Evolutionary conservation across 371 early-diverging fungal genomes (phyloP).

Genomic region (Choanephora cucurbitarum): DNA sequence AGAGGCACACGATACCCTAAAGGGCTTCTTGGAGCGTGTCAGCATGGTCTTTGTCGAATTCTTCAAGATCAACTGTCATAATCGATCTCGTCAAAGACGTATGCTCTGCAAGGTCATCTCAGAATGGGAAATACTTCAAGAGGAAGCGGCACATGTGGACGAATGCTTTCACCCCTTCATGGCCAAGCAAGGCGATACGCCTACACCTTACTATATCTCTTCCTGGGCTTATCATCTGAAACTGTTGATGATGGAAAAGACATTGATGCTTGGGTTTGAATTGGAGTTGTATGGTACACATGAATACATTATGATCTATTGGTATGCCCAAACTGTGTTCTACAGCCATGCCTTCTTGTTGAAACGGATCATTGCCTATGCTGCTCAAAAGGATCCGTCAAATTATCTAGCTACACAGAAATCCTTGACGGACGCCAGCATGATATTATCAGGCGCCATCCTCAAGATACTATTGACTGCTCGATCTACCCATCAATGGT

Average conservation of each 20-base stretch:
- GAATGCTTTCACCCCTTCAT: slow-evolving; percentile 31
- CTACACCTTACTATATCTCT: slow-evolving; percentile 64
- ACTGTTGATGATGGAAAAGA: slow-evolving; percentile 59
- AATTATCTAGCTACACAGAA: slow-evolving; percentile 11
- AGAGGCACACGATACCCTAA: slow-evolving; percentile 21
- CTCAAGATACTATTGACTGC: slow-evolving; percentile 40
- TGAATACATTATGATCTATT: slow-evolving; percentile 70
- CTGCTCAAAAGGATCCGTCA: slow-evolving; percentile 11
- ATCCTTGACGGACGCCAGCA: slow-evolving; percentile 19
- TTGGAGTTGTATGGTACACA: slow-evolving; percentile 68
- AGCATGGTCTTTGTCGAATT: slow-evolving; percentile 55
- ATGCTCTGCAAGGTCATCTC: slow-evolving; percentile 60
- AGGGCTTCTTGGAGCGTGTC: slow-evolving; percentile 39
- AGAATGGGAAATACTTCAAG: slow-evolving; percentile 72
- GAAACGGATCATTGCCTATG: slow-evolving; percentile 27
- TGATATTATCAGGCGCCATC: slow-evolving; percentile 30
- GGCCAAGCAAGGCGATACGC: too few species aligned
- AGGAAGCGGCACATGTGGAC: slow-evolving; percentile 38
- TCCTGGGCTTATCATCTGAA: slow-evolving; percentile 78
- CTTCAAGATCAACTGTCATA: slow-evolving; percentile 68
- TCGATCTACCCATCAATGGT: slow-evolving; percentile 41
- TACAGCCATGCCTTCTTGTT: slow-evolving; percentile 37
- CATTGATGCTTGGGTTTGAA: slow-evolving; percentile 69
- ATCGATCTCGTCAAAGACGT: slow-evolving; percentile 70
- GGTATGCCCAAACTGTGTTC: slow-evolving; percentile 44